Conservation (phyloP, 495 filamentous ascomycete species). For the Hapsidospora chrysogenum region DNA sequence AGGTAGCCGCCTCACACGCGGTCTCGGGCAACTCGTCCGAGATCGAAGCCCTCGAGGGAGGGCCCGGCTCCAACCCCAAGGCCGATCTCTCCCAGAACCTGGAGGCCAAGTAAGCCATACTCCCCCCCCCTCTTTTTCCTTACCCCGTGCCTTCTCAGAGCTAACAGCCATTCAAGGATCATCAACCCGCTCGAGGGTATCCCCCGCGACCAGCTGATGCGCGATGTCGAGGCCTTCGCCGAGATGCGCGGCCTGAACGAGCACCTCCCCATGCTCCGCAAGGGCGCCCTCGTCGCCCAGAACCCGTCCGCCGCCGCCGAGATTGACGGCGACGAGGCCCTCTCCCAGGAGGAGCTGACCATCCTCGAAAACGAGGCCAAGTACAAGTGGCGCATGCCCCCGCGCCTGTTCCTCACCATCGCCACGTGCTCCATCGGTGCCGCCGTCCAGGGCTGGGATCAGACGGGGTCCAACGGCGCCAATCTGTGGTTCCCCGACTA, state of each 20-base stretch:
- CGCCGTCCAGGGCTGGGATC: constrained; percentile 59
- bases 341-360: constrained; percentile 35
- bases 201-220: constrained; percentile 31
- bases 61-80: no score
- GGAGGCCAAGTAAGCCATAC: no score
- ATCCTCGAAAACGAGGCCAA: constrained; percentile 37
- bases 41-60: no score
- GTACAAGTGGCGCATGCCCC: constrained; percentile 49
- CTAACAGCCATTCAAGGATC: no score
- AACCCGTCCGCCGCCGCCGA: constrained; percentile 35
- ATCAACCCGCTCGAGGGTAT: constrained; percentile 44
- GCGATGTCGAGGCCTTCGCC: constrained; percentile 38
- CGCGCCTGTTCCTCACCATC: constrained; percentile 45
- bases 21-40: no score
- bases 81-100: no score
- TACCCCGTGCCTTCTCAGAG: no score
- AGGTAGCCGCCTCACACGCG: no score
- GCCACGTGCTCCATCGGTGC: constrained; percentile 56
- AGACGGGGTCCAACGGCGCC: constrained; percentile 60
- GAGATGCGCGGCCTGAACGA: constrained; percentile 30
- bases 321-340: constrained; percentile 28
- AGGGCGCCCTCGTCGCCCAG: constrained; percentile 51
- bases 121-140: no score
- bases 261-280: constrained; percentile 31
- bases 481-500: constrained; percentile 45